Percentiles rank a stretch among this genome's conserved stretches.
Conservation (phyloP, 2,329 filamentous ascomycete genomes). For the Alternaria dauci region DNA sequence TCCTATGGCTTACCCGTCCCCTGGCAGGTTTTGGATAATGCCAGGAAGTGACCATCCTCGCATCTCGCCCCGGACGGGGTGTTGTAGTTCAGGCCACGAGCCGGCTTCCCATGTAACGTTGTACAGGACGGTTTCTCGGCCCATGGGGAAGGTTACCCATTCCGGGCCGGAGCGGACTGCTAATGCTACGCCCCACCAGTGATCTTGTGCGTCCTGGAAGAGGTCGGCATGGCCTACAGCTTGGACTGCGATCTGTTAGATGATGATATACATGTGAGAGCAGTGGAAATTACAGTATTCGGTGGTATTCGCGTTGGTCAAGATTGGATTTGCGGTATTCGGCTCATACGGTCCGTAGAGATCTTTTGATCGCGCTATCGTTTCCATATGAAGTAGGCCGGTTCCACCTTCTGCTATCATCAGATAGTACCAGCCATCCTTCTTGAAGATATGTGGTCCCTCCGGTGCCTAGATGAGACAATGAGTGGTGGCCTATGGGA, state of each 20-base stretch:
- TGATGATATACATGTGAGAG: not conserved
- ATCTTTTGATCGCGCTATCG: conserved; percentile 48
- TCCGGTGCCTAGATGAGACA: conserved; percentile 28
- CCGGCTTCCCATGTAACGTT: conserved; percentile 33
- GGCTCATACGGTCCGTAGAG: conserved; percentile 50
- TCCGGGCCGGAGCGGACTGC: conserved; percentile 26
- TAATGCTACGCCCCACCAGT: conserved; percentile 37
- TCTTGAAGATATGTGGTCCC: conserved; percentile 49
- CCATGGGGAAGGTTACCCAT: conserved; percentile 33
- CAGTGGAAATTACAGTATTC: conserved; percentile 36
- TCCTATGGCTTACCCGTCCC: conserved; percentile 43
- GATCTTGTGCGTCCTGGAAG: conserved; percentile 32
- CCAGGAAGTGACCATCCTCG: conserved; percentile 52
- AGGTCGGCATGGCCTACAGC: conserved; percentile 41
- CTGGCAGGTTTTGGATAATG: conserved; percentile 45
- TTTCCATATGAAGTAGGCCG: conserved; percentile 47
- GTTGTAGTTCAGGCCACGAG: conserved; percentile 56
- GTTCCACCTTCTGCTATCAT: conserved; percentile 49
- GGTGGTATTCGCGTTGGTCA: conserved; percentile 50
- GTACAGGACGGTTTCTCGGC: conserved; percentile 32
- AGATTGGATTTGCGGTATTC: conserved; percentile 49
- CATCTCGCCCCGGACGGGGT: conserved; percentile 57
- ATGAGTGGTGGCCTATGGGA: not conserved
- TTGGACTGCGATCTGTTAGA: conserved; percentile 17
- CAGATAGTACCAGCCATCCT: conserved; percentile 49